Base-by-base conservation (phyloP, 129 eudicot species). In the Saussurea involucrata region DNA sequence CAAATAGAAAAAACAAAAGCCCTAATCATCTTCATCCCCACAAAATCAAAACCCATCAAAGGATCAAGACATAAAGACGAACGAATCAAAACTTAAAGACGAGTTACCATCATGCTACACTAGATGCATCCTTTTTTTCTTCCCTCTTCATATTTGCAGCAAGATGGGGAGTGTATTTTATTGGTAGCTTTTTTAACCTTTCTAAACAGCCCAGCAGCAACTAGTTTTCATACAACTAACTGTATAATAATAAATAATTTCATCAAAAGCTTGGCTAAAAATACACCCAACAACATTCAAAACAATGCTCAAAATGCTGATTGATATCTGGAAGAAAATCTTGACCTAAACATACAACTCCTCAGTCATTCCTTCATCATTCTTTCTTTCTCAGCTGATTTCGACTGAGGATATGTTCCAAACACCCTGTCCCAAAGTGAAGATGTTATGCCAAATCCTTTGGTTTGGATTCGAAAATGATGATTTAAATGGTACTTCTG, bases 401-500 rank as follows among this genome's bases (percentile, higher is more conserved):
- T 87, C 80, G 90, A 22, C 40, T 87, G 85, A 29, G 97, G 98
- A 36, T 89, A 85, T 18, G 97, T 91, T 72, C 92, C 96, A 49
- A 94, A 94, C 1, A 84, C 93, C 80, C 44, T 91, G 82, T 91
- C 98, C 98, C 97, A 95, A 25, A 95, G 27, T 4, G 90, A 72
- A 2, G 98, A 94, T 25, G 98, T 94, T 63, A 94, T 94, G 29
- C 98, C 98, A 80, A 83, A 91, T 8, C 98, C 98, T 83, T 82
- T 89, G 78, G 83, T 83, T 78, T 91, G 98, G 75, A 89, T 84
- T 10, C 96, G 92, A 80, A 90, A 93, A 76, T 93, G 98, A 81
- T 93, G 98, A 72, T 93, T 93, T 78, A 93, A 60, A 81, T 93
- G 98, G 80, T 90, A 93, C 66, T 83, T 91, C 98, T 93, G 91